Conservation (phyloP, 192 early-diverging fungal genomes). For the Chytriomyces sp. region DNA sequence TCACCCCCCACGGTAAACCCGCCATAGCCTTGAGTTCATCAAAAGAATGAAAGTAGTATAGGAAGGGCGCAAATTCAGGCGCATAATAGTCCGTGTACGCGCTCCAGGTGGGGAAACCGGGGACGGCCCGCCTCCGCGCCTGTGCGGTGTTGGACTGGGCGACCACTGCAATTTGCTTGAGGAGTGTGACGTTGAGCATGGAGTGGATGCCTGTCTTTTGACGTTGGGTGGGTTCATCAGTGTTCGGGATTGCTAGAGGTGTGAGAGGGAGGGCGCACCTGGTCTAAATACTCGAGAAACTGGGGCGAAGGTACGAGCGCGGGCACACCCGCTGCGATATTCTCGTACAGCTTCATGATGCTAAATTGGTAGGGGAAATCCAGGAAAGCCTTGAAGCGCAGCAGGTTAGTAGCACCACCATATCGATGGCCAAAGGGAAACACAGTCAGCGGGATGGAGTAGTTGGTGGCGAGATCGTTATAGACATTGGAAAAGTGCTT, state of each 20-base stretch:
- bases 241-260: not conserved
- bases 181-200: no score
- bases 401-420: conserved; percentile 24
- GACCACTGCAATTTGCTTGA: no score
- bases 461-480: conserved; percentile 8
- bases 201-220: conserved; percentile 17
- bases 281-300: conserved; percentile 20
- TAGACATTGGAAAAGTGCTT: not conserved
- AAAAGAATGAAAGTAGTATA: conserved; percentile 25
- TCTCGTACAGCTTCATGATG: conserved; percentile 32
- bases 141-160: conserved; percentile 19
- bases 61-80: conserved; percentile 14
- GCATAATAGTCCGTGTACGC: conserved; percentile 22
- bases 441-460: not conserved
- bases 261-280: conserved; percentile 2
- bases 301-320: conserved; percentile 15
- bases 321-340: conserved; percentile 19
- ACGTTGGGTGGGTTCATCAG: not conserved
- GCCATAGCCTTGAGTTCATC: conserved; percentile 17
- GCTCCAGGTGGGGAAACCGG: conserved; percentile 7
- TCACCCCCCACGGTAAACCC: not conserved
- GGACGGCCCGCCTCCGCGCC: conserved; percentile 13
- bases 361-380: conserved; percentile 28
- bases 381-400: conserved; percentile 20
- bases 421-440: conserved; percentile 12